phyloP scores from a whole-genome alignment of 306 rosid species.

The Arachis stenosperma region DNA sequence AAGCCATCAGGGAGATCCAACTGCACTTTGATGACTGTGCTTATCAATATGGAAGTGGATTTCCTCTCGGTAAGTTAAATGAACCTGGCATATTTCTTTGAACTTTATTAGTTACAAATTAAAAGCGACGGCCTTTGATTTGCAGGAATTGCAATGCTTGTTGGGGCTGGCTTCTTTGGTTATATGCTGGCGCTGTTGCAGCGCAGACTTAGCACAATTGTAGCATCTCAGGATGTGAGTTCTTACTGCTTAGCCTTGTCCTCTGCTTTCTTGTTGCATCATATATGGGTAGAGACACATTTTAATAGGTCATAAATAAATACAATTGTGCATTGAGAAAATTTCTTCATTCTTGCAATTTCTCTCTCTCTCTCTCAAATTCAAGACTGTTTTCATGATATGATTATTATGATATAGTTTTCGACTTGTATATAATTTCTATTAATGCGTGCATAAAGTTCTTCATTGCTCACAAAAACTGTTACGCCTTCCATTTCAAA shows the following conservation, averaged over 20 bases:
- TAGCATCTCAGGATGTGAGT: slow-evolving; percentile 71
- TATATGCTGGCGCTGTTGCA: slow-evolving; percentile 92
- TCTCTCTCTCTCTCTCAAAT: too few relatives aligned
- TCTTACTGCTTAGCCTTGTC: slow-evolving; percentile 28
- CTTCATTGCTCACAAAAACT: too few relatives aligned
- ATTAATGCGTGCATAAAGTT: too few relatives aligned
- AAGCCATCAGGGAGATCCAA: slow-evolving; percentile 89
- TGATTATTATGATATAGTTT: slow-evolving; percentile 9
- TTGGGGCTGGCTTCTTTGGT: slow-evolving; percentile 88
- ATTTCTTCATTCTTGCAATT: not conserved
- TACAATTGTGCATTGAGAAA: slow-evolving; percentile 8
- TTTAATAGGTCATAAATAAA: slow-evolving; percentile 1
- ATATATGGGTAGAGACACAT: slow-evolving; percentile 5
- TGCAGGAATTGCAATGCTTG: slow-evolving; percentile 80
- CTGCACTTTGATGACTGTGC: slow-evolving; percentile 94
- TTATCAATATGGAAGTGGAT: slow-evolving; percentile 88
- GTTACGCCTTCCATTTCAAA: too few relatives aligned
- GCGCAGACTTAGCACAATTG: slow-evolving; percentile 68
- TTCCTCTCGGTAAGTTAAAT: slow-evolving; percentile 72
- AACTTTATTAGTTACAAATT: slow-evolving; percentile 17
- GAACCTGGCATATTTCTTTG: slow-evolving; percentile 13
- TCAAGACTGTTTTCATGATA: slow-evolving; percentile 19
- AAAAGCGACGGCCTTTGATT: slow-evolving; percentile 33
- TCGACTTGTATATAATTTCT: not conserved
- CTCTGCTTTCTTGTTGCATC: slow-evolving; percentile 30